phyloP scores from a whole-genome alignment of 2,329 filamentous ascomycete species.

The Tolypocladium cylindrosporum region DNA sequence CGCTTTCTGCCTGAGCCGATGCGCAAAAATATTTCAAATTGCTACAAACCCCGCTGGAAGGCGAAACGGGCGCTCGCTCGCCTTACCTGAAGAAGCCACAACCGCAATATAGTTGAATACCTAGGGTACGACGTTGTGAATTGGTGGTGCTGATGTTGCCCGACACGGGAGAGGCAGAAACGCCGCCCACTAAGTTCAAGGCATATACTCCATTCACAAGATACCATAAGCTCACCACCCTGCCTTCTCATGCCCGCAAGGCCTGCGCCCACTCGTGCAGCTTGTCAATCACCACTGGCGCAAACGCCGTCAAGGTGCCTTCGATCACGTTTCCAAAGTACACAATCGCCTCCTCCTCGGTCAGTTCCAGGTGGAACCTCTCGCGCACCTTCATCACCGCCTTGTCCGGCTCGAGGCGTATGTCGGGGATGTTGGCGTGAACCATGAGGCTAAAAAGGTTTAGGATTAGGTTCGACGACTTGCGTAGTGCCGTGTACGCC shows the following conservation, averaged over 20 bases:
- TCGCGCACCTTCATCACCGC: slow-evolving; percentile 93
- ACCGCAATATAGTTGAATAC: too few relatives aligned
- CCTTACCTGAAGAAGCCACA: too few relatives aligned
- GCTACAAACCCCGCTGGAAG: too few relatives aligned
- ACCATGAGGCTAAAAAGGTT: slow-evolving; percentile 97
- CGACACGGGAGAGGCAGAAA: neutral
- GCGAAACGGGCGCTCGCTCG: too few relatives aligned
- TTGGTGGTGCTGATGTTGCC: neutral
- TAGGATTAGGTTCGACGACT: slow-evolving; percentile 81
- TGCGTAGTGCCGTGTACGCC: slow-evolving; percentile 82
- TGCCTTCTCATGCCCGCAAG: slow-evolving; percentile 55
- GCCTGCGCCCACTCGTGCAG: slow-evolving; percentile 90
- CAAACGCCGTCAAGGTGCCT: slow-evolving; percentile 79
- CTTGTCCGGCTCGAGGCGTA: slow-evolving; percentile 84
- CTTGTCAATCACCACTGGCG: slow-evolving; percentile 89
- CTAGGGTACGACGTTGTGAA: too few relatives aligned
- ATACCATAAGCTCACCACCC: neutral
- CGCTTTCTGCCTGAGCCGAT: too few relatives aligned
- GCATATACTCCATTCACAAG: neutral
- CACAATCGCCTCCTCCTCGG: slow-evolving; percentile 82
- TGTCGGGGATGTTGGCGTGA: slow-evolving; percentile 93
- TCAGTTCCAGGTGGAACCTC: slow-evolving; percentile 82
- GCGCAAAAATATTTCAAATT: too few relatives aligned
- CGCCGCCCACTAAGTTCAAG: neutral
- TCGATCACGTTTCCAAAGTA: slow-evolving; percentile 86